A percentile compares a stretch with the other conserved stretches of the same genome.
These are phyloP conservation scores for Castanopsis chinensis DNA, from an alignment of 306 rosid genomes.

Conservation along the genomic window DNA sequence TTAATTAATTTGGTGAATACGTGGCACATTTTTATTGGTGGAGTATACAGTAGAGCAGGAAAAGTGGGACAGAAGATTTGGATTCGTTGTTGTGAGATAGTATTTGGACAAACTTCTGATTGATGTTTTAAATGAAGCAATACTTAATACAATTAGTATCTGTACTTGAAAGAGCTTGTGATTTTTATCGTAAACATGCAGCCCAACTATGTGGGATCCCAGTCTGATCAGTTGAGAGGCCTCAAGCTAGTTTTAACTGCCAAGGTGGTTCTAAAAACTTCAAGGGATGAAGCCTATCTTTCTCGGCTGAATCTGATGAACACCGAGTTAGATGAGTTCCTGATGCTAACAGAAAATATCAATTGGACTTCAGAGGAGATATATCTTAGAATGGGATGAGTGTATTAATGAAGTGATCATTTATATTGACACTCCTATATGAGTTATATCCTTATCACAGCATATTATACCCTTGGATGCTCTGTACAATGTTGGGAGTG, in stretches of 20 bases:
- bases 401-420: conserved; percentile 65
- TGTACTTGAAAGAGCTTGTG: conserved; percentile 85
- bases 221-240: conserved; percentile 51
- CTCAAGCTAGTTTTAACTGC: conserved; percentile 71
- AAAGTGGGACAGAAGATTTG: too few species aligned
- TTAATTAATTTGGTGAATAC: too few species aligned
- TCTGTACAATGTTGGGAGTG: conserved; percentile 68
- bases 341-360: conserved; percentile 62
- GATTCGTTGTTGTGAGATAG: conserved; percentile 70
- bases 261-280: conserved; percentile 61
- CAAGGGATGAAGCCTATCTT: conserved; percentile 73
- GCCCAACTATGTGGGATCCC: conserved; percentile 65
- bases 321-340: conserved; percentile 61
- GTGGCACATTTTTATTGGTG: too few species aligned
- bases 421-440: conserved; percentile 66
- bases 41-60: too few species aligned
- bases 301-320: conserved; percentile 55
- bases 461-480: conserved; percentile 86
- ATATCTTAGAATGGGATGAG: conserved; percentile 48
- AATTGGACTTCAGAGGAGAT: conserved; percentile 79
- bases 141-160: conserved; percentile 64
- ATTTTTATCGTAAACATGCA: conserved; percentile 63
- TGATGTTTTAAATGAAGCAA: conserved; percentile 63
- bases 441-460: conserved; percentile 64
- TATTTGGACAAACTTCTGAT: conserved; percentile 67